These are phyloP conservation scores for Parachaetomium inaequale DNA, from an alignment of 495 filamentous ascomycete genomes.

Conservation along the genomic window DNA sequence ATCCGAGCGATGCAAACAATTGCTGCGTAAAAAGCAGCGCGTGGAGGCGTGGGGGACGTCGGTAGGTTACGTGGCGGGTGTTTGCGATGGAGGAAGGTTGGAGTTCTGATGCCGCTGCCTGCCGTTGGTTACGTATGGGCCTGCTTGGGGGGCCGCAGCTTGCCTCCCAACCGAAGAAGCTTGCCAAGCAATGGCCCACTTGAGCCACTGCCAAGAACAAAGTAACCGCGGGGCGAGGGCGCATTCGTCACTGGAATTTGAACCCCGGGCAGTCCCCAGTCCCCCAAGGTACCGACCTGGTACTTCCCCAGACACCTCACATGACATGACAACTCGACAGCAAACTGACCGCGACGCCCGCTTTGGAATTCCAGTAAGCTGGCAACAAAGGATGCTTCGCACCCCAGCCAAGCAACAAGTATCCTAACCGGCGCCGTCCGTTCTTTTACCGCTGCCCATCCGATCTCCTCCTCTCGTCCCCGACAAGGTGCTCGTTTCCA, in stretches of 20 bases:
- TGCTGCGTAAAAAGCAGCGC: background rate
- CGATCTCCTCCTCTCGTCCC: background rate
- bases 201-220: constrained; percentile 4
- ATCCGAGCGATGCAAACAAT: background rate
- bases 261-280: background rate
- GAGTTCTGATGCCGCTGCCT: constrained; percentile 20
- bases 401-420: background rate
- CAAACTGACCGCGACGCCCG: background rate
- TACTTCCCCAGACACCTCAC: background rate
- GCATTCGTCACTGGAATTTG: background rate
- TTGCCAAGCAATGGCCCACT: constrained; percentile 11
- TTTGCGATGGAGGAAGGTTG: constrained; percentile 16
- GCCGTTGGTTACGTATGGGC: constrained; percentile 30
- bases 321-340: background rate
- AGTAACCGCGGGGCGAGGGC: background rate
- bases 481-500: too few species aligned
- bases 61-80: constrained; percentile 4
- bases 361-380: background rate
- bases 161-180: constrained; percentile 11
- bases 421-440: background rate
- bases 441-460: background rate
- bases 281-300: background rate
- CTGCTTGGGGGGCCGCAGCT: constrained; percentile 16
- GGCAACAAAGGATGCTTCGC: background rate
- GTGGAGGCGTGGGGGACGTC: background rate